Base-by-base conservation (phyloP, 1,284 basidiomycete species). In the Naganishia sp. region DNA sequence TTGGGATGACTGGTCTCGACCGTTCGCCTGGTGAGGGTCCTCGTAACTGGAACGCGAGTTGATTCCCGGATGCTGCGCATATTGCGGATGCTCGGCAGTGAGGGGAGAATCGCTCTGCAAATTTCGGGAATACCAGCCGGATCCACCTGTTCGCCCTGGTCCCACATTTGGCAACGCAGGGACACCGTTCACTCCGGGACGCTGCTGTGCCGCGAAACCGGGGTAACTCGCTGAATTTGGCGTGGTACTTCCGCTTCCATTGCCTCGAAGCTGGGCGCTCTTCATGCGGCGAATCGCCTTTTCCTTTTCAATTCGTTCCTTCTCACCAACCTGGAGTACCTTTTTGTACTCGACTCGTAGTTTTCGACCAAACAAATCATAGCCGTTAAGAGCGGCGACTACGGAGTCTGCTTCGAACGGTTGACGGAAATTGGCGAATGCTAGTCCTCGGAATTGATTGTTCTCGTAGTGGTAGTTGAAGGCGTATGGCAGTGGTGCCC, bases 311-410 rank as follows among this genome's bases (percentile, higher is more conserved):
- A 99, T 99, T 66, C 93, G 87, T 77, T 99, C 96, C 82, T 99
- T 99, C 81, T 99, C 96, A 53, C 96, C 95, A 1, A 94, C 94
- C 79, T 98, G 95, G 21, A 99, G 83, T 10, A 98, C 96, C 81
- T 98, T 98, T 83, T 99, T 99, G 84, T 98, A 99, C 81, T 99
- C 95, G 67, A 98, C 95, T 42, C 96, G 89, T 52, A 99, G 84
- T 81, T 98, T 99, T 73, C 95, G 90, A n/a, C 96, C 96, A 75
- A 94, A 92, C 23, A 97, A 92, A 75, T 97, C 93, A 77, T 93
- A 94, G 7, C 76, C 76, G 57, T 76, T 75, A 71, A 99, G 83
- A 45, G 94, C 95, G 35, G 87, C 93, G 1, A 99, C 95, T 67
- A 97, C 94, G 6, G 92, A 90, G 74, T 95, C 94, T 0, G 96